These are phyloP conservation scores for Globisporangium barbulae DNA, from an alignment of 352 stramenopile species.

Conservation along the genomic window DNA sequence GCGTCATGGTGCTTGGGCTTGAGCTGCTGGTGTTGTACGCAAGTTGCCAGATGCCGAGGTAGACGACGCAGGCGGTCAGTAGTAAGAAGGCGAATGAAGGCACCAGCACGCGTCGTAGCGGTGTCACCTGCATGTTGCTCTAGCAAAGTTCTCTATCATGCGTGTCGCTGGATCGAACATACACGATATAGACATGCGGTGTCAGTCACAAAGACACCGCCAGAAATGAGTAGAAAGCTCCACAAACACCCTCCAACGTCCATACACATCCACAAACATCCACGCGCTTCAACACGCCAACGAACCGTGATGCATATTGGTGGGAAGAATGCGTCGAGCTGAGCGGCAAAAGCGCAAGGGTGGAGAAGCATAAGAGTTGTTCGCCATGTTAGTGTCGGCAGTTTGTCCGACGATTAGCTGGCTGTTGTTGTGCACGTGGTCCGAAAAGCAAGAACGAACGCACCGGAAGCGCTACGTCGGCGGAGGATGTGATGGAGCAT, in stretches of 20 bases:
- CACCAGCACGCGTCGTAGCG: not conserved
- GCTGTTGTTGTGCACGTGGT: too few species aligned
- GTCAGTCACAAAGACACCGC: not conserved
- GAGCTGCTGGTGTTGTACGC: constrained; percentile 1
- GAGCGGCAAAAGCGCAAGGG: too few species aligned
- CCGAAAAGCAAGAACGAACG: not conserved
- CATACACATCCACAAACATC: too few species aligned
- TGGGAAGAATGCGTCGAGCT: too few species aligned
- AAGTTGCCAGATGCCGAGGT: constrained; percentile 27
- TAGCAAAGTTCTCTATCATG: not conserved
- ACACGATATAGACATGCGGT: not conserved
- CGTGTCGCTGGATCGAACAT: not conserved
- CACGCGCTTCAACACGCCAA: not conserved
- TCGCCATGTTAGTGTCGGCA: too few species aligned
- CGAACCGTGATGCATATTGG: not conserved
- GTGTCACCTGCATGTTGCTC: constrained; percentile 9
- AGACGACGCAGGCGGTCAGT: constrained; percentile 14
- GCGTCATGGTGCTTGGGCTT: not conserved
- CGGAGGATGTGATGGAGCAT: not conserved
- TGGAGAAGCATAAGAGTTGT: too few species aligned
- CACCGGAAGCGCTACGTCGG: not conserved
- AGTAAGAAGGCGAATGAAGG: constrained; percentile 38
- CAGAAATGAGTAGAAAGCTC: too few species aligned
- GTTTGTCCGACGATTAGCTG: too few species aligned
- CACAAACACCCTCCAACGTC: too few species aligned